phyloP scores from a whole-genome alignment of 2,329 filamentous ascomycete species.

The Ceratocystis ficicola region DNA sequence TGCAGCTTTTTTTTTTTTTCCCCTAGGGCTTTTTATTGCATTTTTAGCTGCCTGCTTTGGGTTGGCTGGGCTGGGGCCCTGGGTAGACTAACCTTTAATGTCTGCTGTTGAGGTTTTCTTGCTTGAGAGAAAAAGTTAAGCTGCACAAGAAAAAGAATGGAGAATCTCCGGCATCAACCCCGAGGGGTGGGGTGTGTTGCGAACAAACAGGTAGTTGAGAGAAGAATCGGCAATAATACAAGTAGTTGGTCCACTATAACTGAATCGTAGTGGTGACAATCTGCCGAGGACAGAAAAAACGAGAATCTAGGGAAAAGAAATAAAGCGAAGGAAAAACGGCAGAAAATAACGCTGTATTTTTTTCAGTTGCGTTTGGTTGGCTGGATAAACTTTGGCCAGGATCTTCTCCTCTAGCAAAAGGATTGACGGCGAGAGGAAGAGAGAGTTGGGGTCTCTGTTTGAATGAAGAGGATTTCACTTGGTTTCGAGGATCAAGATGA shows the following conservation, averaged over 20 bases:
- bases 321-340: neutral
- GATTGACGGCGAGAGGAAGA: neutral
- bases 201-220: slow-evolving; percentile 5
- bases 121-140: slow-evolving; percentile 2
- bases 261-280: slow-evolving; percentile 8
- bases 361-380: slow-evolving; percentile 2
- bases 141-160: slow-evolving; percentile 10
- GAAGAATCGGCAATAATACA: slow-evolving; percentile 8
- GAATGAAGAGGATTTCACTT: neutral
- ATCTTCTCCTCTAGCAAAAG: neutral
- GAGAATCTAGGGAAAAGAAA: neutral
- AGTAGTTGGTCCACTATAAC: slow-evolving; percentile 9
- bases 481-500: neutral
- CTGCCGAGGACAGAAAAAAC: neutral
- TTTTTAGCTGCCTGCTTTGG: neutral
- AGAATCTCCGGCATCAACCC: slow-evolving; percentile 7
- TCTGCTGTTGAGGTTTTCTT: neutral
- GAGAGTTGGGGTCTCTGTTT: neutral
- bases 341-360: neutral
- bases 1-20: slow-evolving; percentile 7
- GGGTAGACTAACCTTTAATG: neutral
- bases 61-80: slow-evolving; percentile 10
- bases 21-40: neutral
- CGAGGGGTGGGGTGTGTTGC: slow-evolving; percentile 5
- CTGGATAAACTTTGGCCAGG: neutral